Percentiles rank a stretch among this genome's conserved stretches.
Conservation (phyloP, 108 stramenopile species). For the Pinguiococcus pyrenoidosus region DNA sequence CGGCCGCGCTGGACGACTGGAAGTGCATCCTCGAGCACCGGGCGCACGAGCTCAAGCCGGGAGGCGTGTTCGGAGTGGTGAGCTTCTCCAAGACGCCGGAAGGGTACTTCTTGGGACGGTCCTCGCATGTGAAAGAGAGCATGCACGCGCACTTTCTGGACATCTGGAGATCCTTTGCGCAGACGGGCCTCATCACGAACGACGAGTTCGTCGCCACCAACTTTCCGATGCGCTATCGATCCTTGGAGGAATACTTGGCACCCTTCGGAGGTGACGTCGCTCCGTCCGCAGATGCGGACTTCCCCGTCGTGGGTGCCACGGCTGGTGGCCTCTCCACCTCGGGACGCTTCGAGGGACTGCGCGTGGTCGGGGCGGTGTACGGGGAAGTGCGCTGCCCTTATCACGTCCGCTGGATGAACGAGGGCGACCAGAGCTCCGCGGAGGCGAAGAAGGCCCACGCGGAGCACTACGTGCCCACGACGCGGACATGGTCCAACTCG, state of each 20-base stretch:
- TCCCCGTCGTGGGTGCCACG: too few relatives aligned
- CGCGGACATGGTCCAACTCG: not conserved
- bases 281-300: too few relatives aligned
- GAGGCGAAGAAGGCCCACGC: constrained; percentile 1
- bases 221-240: constrained; percentile 43
- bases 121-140: constrained; percentile 24
- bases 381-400: not conserved
- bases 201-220: constrained; percentile 29
- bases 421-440: not conserved
- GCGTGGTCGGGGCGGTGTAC: not conserved
- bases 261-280: constrained; percentile 15
- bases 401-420: not conserved
- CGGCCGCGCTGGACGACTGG: constrained; percentile 37
- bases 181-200: constrained; percentile 30
- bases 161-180: constrained; percentile 26
- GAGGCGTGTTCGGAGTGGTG: constrained; percentile 28
- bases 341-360: not conserved
- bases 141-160: constrained; percentile 41
- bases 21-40: constrained; percentile 26
- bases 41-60: constrained; percentile 27
- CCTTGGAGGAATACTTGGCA: constrained; percentile 28
- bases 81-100: constrained; percentile 37
- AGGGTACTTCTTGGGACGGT: constrained; percentile 42
- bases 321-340: too few relatives aligned
- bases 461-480: not conserved